These are phyloP conservation scores for Populus euphratica DNA, from an alignment of 345 rosid genomes.

Conservation along the genomic window DNA sequence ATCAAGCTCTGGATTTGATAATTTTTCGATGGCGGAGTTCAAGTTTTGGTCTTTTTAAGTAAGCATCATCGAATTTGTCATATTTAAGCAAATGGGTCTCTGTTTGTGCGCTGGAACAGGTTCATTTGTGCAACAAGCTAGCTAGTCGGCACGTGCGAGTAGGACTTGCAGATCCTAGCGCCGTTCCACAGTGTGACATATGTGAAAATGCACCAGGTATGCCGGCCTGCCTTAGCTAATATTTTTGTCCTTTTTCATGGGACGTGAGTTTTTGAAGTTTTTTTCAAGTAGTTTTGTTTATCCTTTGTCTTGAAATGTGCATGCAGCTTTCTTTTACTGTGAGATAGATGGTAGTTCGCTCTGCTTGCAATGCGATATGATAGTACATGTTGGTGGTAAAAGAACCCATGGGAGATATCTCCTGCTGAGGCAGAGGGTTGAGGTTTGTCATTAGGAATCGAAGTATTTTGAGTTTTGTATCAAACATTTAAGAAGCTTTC, in stretches of 20 bases:
- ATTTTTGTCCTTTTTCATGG: not conserved
- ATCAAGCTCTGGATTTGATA: not conserved
- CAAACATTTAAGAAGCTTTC: conserved; percentile 4
- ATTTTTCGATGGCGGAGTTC: not conserved
- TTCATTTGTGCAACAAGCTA: conserved; percentile 81
- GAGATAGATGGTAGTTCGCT: conserved; percentile 83
- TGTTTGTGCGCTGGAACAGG: conserved; percentile 32
- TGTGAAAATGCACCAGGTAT: conserved; percentile 86
- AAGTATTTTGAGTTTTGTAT: conserved; percentile 5
- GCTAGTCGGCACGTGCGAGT: conserved; percentile 80
- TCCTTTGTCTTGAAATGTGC: conserved; percentile 22
- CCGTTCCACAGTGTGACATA: conserved; percentile 72
- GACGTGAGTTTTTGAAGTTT: not conserved
- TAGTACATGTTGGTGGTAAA: conserved; percentile 88
- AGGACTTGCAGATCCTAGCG: conserved; percentile 71
- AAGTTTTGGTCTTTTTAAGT: not conserved
- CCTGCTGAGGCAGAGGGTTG: conserved; percentile 68
- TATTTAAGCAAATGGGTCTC: not conserved
- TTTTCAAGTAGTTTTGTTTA: conserved; percentile 14
- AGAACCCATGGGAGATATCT: conserved; percentile 76
- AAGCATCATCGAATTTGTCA: not conserved
- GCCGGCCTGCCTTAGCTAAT: not conserved
- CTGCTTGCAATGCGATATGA: conserved; percentile 86
- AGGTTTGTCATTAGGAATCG: conserved; percentile 48
- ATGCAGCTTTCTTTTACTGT: conserved; percentile 80